phyloP scores from a whole-genome alignment of 441 rosid genomes.

The Pelargonium cotyledonis region DNA sequence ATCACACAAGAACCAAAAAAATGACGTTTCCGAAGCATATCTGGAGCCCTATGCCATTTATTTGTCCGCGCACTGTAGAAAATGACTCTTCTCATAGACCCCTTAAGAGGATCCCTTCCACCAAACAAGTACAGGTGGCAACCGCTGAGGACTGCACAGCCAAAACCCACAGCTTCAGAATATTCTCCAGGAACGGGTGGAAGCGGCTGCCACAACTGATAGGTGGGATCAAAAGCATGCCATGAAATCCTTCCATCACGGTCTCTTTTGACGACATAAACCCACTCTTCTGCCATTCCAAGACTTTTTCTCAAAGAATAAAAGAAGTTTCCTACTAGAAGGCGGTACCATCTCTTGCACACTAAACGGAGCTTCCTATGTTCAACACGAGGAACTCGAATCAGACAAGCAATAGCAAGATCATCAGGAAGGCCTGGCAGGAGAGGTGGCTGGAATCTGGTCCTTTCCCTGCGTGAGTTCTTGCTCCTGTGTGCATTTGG shows the following conservation, averaged over 20 bases:
- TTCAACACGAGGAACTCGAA: slow-evolving; percentile 45
- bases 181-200: slow-evolving; percentile 52
- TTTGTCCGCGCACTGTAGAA: slow-evolving; percentile 47
- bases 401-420: slow-evolving; percentile 52
- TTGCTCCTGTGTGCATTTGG: slow-evolving; percentile 45
- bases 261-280: slow-evolving; percentile 45
- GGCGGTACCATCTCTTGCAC: slow-evolving; percentile 50
- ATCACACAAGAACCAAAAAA: slow-evolving; percentile 52
- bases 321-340: slow-evolving; percentile 41
- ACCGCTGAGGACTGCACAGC: slow-evolving; percentile 52
- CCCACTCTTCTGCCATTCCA: slow-evolving; percentile 54
- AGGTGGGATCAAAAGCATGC: slow-evolving; percentile 50
- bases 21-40: slow-evolving; percentile 46
- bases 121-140: slow-evolving; percentile 54
- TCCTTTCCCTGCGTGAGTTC: slow-evolving; percentile 37
- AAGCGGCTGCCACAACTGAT: slow-evolving; percentile 52
- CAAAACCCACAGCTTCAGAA: slow-evolving; percentile 46
- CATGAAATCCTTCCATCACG: slow-evolving; percentile 47
- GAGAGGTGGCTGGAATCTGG: slow-evolving; percentile 40
- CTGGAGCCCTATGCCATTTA: slow-evolving; percentile 54
- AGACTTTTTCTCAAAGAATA: slow-evolving; percentile 44
- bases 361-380: slow-evolving; percentile 48
- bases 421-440: slow-evolving; percentile 52
- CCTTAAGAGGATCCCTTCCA: slow-evolving; percentile 45
- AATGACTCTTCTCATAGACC: slow-evolving; percentile 48